phyloP scores from a whole-genome alignment of 2,329 filamentous ascomycete species.

The Pseudogymnoascus sp. region DNA sequence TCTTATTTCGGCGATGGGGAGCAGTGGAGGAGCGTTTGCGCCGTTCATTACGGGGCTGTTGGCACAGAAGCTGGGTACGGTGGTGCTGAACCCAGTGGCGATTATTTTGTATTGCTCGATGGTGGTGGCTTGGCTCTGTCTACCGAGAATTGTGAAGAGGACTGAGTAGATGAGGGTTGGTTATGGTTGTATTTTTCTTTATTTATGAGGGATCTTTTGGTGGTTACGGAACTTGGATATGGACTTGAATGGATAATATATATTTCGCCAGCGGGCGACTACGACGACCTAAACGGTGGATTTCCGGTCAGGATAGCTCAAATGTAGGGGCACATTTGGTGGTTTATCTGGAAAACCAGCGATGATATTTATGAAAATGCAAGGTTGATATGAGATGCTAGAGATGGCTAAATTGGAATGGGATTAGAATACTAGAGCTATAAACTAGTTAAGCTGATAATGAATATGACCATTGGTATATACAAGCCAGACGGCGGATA shows the following conservation, averaged over 20 bases:
- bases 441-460: background rate
- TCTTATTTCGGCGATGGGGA: conserved; percentile 62
- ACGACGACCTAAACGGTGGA: background rate
- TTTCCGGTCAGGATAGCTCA: background rate
- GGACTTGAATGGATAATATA: background rate
- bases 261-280: background rate
- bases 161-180: conserved; percentile 38
- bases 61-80: conserved; percentile 38
- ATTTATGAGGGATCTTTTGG: background rate
- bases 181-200: background rate
- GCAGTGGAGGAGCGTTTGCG: conserved; percentile 59
- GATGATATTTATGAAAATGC: background rate
- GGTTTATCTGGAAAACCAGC: background rate
- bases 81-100: conserved; percentile 48
- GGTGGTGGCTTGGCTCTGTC: conserved; percentile 53
- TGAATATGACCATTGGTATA: too few species aligned
- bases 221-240: background rate
- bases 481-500: too few species aligned
- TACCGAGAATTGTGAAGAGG: conserved; percentile 52
- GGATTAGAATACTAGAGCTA: background rate
- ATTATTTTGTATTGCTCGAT: conserved; percentile 58
- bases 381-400: background rate
- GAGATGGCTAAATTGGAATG: background rate
- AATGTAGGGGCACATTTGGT: background rate
- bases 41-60: conserved; percentile 41